Percentiles rank a stretch among this genome's conserved stretches.
These are phyloP conservation scores for Gentiana dahurica DNA, from an alignment of 257 asterid genomes.

Conservation along the genomic window DNA sequence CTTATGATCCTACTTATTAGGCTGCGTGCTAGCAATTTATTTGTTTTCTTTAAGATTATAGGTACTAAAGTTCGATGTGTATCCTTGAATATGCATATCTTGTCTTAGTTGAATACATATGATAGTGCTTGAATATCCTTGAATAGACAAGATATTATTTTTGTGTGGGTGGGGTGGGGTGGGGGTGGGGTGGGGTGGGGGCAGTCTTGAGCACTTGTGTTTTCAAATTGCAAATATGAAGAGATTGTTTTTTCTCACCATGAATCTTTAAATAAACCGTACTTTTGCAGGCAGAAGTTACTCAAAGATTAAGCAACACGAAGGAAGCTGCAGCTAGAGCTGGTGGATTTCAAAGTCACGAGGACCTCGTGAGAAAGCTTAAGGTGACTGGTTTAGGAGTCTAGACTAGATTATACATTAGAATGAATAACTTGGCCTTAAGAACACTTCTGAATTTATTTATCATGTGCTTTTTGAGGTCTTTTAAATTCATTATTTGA, in stretches of 20 bases:
- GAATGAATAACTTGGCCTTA: too few relatives aligned
- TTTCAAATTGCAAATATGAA: too few relatives aligned
- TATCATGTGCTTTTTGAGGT: too few relatives aligned
- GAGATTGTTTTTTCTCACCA: neutral
- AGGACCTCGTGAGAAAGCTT: constrained; percentile 75
- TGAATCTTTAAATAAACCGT: neutral
- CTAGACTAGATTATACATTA: too few relatives aligned
- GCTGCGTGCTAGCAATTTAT: too few relatives aligned
- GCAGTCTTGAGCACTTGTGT: too few relatives aligned
- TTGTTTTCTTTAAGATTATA: neutral
- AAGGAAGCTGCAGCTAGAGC: constrained; percentile 31
- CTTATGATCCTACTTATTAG: neutral
- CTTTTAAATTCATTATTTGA: too few relatives aligned
- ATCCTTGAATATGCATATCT: neutral
- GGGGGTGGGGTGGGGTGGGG: too few relatives aligned
- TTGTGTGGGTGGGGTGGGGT: too few relatives aligned
- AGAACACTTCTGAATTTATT: too few relatives aligned
- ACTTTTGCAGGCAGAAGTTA: constrained; percentile 61
- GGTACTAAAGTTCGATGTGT: neutral
- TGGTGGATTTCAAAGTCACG: constrained; percentile 59
- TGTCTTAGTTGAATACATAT: neutral
- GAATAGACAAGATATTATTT: too few relatives aligned
- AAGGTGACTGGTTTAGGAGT: constrained; percentile 26
- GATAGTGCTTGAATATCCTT: too few relatives aligned
- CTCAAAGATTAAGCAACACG: constrained; percentile 59